Conservation (phyloP, 1,284 basidiomycete species). For the Melampsora americana region DNA sequence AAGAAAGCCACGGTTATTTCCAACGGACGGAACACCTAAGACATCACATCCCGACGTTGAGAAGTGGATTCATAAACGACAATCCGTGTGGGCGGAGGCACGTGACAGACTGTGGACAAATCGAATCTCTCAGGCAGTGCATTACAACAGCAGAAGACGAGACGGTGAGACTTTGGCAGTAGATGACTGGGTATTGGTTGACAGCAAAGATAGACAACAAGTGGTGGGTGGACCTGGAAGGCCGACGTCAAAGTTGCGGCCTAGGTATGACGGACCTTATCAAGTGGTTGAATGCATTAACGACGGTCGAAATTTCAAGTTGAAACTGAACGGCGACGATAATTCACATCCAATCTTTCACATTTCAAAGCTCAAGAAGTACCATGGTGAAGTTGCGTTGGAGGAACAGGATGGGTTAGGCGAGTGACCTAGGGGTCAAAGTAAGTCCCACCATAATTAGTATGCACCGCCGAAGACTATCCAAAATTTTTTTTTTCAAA, state of each 20-base stretch:
- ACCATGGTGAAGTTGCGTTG: too few relatives aligned
- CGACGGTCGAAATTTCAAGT: background rate
- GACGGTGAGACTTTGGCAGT: too few relatives aligned
- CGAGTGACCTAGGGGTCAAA: too few relatives aligned
- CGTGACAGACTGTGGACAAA: constrained; percentile 1
- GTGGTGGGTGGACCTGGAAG: too few relatives aligned
- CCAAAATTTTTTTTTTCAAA: too few relatives aligned
- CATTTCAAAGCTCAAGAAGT: too few relatives aligned
- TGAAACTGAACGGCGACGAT: too few relatives aligned
- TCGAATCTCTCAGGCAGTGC: background rate
- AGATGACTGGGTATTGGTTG: background rate
- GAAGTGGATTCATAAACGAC: background rate
- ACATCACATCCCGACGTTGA: background rate
- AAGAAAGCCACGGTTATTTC: constrained; percentile 45
- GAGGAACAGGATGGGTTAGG: too few relatives aligned
- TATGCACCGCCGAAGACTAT: too few relatives aligned
- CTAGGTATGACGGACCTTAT: background rate
- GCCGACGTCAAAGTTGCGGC: background rate
- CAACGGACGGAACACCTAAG: background rate
- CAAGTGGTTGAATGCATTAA: background rate
- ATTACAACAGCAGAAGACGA: too few relatives aligned
- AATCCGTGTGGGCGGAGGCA: background rate
- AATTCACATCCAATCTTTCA: too few relatives aligned
- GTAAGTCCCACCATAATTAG: too few relatives aligned
- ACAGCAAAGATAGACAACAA: background rate